Base-by-base conservation (phyloP, 768 basidiomycete species). In the Mycena filopes region DNA sequence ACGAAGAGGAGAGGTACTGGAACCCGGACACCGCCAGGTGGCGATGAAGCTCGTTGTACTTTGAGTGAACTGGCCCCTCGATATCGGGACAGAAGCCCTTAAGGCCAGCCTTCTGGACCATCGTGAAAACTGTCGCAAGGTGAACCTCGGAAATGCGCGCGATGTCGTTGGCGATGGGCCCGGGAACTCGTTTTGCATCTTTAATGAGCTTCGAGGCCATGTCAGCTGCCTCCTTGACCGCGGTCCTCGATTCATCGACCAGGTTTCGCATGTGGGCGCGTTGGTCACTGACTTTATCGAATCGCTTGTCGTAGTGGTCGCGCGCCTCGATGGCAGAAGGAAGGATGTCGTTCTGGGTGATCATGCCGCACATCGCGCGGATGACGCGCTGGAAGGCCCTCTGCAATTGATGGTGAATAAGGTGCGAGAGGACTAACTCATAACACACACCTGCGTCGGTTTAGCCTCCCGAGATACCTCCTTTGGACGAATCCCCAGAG, bases 81-180 rank as follows among this genome's bases (percentile, higher is more conserved):
- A 65, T 9, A 43, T 65, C 63, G 4, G 63, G 63, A 31, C 42
- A 45, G 21, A 53, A 65, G 29, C 49, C 40, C 11, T 49, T 21
- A 0, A 65, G 41, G 7, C 63, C 63, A 25, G 63, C 40, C 10
- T 51, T 48, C 16, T 23, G 38, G 38, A 65, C 16, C 45, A 54
- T 54, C 21, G 50, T 55, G 51, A 59, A 61, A 11, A 46, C 65
- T 5, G 26, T 60, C 13, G 43, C 55, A 23, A 60, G 53, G 50
- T 66, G 65, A 12, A 1, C 9, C 20, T 38, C 45, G 16, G 58
- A 40, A 29, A 66, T 66, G 31, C 58, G 58, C 0, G 51, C 55
- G 4, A 65, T 57, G 21, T 49, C 45, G n/a, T 57, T 65, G 3
- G 64, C 64, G 20, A 60, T 67, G 18, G 54, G 61, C 16, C 61